Conservation (phyloP, 1,284 basidiomycete species). For the Sporisorium scitamineum region DNA sequence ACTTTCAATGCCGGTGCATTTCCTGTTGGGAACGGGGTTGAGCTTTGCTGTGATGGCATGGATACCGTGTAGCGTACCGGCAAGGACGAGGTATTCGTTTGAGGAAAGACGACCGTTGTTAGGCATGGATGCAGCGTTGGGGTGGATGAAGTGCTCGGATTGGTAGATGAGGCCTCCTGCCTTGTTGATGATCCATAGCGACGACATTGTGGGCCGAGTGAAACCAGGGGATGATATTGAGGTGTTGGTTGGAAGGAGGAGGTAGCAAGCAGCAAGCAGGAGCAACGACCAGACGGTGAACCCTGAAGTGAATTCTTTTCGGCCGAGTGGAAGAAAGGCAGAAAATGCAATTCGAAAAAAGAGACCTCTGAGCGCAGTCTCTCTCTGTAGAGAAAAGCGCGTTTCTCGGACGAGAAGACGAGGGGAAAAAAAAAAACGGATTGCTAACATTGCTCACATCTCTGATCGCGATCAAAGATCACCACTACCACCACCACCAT, state of each 20-base stretch:
- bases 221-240: neutral
- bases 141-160: conserved; percentile 76
- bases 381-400: conserved; percentile 4
- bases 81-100: conserved; percentile 97
- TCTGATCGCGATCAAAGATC: neutral
- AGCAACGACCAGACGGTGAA: conserved; percentile 7
- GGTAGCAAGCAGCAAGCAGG: neutral
- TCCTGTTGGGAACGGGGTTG: conserved; percentile 75
- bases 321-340: conserved; percentile 44
- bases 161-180: conserved; percentile 97
- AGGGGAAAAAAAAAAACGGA: neutral
- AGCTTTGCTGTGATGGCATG: conserved; percentile 96
- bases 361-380: neutral
- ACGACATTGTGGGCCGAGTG: conserved; percentile 63
- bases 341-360: neutral
- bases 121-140: conserved; percentile 38
- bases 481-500: neutral
- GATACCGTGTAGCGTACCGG: conserved; percentile 96
- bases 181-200: conserved; percentile 96
- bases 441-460: neutral
- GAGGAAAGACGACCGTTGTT: conserved; percentile 74
- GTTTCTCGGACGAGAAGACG: neutral
- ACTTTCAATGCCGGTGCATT: conserved; percentile 83
- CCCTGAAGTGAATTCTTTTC: conserved; percentile 19
- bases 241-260: too few species aligned